These are phyloP conservation scores for Nannochloris sp. DNA, from an alignment of 139 green algal species.

Conservation along the genomic window DNA sequence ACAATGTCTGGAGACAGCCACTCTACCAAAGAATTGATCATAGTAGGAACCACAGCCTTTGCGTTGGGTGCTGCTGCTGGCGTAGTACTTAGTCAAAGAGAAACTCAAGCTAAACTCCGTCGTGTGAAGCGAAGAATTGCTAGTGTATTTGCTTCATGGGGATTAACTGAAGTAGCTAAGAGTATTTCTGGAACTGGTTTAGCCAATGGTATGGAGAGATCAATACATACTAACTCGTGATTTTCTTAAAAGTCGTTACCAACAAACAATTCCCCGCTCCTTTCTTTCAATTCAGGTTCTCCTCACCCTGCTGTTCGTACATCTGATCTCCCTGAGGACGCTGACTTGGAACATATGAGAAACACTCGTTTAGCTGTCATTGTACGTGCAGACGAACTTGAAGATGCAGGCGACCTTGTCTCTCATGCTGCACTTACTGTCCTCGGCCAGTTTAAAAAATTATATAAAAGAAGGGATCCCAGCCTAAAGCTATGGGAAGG, in stretches of 20 bases:
- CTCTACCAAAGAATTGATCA: neutral
- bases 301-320: too few species aligned
- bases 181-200: too few species aligned
- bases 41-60: neutral
- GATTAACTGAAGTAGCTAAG: too few species aligned
- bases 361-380: neutral
- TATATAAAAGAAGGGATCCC: slow-evolving; percentile 13
- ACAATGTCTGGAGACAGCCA: neutral
- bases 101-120: neutral
- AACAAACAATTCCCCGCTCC: too few species aligned
- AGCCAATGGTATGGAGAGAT: too few species aligned
- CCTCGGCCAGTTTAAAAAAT: slow-evolving; percentile 16
- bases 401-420: neutral
- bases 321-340: too few species aligned
- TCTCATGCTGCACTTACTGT: neutral
- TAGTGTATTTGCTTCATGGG: too few species aligned
- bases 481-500: slow-evolving; percentile 3
- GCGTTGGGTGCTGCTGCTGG: neutral
- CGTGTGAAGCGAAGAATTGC: neutral
- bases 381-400: neutral
- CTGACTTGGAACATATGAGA: too few species aligned
- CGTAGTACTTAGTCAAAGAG: neutral
- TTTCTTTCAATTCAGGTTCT: too few species aligned
- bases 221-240: too few species aligned
- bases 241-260: too few species aligned